These are phyloP conservation scores for Pyricularia pennisetigena DNA, from an alignment of 2,329 filamentous ascomycete species.

Conservation along the genomic window DNA sequence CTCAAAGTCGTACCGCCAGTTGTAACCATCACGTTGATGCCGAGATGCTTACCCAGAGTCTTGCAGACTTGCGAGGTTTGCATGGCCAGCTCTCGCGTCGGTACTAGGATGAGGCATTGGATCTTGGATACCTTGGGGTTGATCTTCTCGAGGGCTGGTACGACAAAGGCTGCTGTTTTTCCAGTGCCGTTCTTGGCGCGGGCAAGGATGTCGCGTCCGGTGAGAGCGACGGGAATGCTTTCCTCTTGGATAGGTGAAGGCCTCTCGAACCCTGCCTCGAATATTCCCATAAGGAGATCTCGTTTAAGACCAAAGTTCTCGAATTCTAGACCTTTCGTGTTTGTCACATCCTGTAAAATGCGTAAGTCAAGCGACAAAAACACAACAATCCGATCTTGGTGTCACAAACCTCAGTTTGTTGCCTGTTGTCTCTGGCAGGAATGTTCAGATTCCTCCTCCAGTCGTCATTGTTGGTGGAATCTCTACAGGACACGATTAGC, in stretches of 20 bases:
- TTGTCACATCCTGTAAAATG: conserved; percentile 75
- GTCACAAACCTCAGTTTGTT: conserved; percentile 64
- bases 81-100: conserved; percentile 91
- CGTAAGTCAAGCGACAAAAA: background rate
- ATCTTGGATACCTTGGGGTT: conserved; percentile 96
- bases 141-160: conserved; percentile 88
- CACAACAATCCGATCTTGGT: background rate
- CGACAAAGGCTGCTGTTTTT: conserved; percentile 97
- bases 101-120: conserved; percentile 91
- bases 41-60: conserved; percentile 91
- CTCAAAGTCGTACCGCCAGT: conserved; percentile 91
- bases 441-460: conserved; percentile 68
- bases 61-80: conserved; percentile 99
- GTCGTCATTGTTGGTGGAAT: conserved; percentile 45
- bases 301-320: conserved; percentile 95
- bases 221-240: conserved; percentile 91
- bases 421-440: conserved; percentile 64
- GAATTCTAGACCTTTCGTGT: conserved; percentile 94
- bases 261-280: conserved; percentile 97
- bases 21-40: conserved; percentile 98
- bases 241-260: conserved; percentile 99
- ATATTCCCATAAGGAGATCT: conserved; percentile 96
- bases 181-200: conserved; percentile 97
- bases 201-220: conserved; percentile 88
- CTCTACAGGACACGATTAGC: conserved; percentile 23